phyloP scores from a whole-genome alignment of 164 flowering plant genomes.

The Cinnamomum chago region DNA sequence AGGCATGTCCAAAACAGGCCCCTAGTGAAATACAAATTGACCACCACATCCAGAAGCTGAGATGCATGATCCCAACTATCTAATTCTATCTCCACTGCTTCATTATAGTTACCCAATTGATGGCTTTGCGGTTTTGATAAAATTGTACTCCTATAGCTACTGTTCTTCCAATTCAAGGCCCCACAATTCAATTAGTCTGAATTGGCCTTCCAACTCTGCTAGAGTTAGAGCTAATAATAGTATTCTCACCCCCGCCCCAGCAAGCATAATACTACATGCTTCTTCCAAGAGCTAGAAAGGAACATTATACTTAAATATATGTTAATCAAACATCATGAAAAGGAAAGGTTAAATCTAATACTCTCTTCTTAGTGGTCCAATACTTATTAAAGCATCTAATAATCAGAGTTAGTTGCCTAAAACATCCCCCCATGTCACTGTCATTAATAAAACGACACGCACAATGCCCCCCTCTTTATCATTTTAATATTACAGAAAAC shows the following conservation, averaged over 20 bases:
- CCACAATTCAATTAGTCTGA: not conserved
- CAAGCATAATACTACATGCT: not conserved
- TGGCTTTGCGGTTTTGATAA: not conserved
- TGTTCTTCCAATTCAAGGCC: too few relatives aligned
- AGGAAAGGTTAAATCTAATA: not conserved
- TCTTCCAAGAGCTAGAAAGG: not conserved
- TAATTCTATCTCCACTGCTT: too few relatives aligned
- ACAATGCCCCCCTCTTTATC: not conserved
- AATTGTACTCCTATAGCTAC: not conserved
- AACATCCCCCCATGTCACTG: not conserved
- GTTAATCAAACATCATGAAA: not conserved
- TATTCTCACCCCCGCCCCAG: too few relatives aligned
- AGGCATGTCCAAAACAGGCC: too few relatives aligned
- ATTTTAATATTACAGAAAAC: not conserved
- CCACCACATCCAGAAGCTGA: too few relatives aligned
- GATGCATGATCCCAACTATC: too few relatives aligned
- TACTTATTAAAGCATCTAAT: not conserved
- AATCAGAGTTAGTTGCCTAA: not conserved
- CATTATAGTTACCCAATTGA: not conserved
- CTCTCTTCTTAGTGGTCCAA: not conserved
- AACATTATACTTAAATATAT: not conserved
- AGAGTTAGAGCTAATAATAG: too few relatives aligned
- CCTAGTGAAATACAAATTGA: too few relatives aligned
- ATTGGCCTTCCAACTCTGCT: too few relatives aligned
- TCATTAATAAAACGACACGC: not conserved